phyloP scores from a whole-genome alignment of 352 stramenopile species.

The Phytophthora sojae region DNA sequence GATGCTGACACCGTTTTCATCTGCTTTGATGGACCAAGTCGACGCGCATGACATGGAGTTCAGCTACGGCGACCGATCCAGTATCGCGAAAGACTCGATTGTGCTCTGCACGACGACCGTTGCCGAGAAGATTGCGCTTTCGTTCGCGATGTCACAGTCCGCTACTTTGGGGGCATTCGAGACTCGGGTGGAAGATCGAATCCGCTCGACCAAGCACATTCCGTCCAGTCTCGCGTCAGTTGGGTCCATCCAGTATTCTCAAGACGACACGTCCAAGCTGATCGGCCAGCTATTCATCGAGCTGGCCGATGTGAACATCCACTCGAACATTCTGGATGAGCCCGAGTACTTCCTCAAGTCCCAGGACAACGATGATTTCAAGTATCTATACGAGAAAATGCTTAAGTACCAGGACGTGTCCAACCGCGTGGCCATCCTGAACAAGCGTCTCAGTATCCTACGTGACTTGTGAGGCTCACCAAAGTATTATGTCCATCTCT shows the following conservation, averaged over 20 bases:
- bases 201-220: conserved; percentile 87
- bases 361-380: conserved; percentile 92
- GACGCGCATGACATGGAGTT: conserved; percentile 75
- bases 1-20: conserved; percentile 63
- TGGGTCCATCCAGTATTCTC: conserved; percentile 90
- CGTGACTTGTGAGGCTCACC: conserved; percentile 79
- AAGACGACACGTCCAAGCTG: conserved; percentile 91
- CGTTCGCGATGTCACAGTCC: conserved; percentile 93
- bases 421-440: conserved; percentile 92
- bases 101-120: conserved; percentile 68
- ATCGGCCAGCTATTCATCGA: conserved; percentile 93
- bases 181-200: conserved; percentile 84
- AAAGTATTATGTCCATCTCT: background rate
- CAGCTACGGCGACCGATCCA: conserved; percentile 54
- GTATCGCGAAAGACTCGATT: conserved; percentile 86
- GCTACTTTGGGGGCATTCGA: conserved; percentile 94
- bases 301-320: conserved; percentile 92
- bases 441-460: conserved; percentile 94
- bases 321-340: conserved; percentile 94
- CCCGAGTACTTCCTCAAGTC: conserved; percentile 85
- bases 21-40: conserved; percentile 50
- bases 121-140: conserved; percentile 91
- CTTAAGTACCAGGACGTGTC: conserved; percentile 93
- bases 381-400: conserved; percentile 92
- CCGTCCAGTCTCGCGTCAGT: conserved; percentile 85